Evolutionary conservation across 805 yeast species (phyloP).

Genomic region (Saccharomycopsis lassenensis): DNA sequence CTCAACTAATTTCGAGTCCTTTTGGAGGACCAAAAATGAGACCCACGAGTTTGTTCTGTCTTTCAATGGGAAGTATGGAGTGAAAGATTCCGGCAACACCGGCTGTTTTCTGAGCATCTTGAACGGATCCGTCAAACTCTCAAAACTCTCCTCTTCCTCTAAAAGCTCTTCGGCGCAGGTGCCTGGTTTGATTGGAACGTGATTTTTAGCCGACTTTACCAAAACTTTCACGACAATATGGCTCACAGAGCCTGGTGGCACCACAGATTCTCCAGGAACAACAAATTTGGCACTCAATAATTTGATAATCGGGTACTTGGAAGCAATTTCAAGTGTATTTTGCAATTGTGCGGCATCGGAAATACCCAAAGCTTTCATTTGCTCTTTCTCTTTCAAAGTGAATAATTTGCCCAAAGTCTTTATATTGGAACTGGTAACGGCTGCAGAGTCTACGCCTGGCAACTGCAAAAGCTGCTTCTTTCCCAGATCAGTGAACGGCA

Average conservation of each 20-base stretch:
- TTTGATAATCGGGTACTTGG: slow-evolving; percentile 56
- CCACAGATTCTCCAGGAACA: slow-evolving; percentile 76
- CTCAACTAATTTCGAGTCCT: slow-evolving; percentile 73
- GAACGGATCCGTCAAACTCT: slow-evolving; percentile 61
- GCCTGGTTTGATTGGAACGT: slow-evolving; percentile 34
- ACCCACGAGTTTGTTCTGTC: slow-evolving; percentile 44
- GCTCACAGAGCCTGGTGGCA: slow-evolving; percentile 62
- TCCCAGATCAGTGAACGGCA: slow-evolving; percentile 36
- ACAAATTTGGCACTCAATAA: slow-evolving; percentile 60
- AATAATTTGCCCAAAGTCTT: slow-evolving; percentile 61
- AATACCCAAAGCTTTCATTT: slow-evolving; percentile 46
- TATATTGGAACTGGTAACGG: slow-evolving; percentile 33
- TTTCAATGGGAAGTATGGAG: slow-evolving; percentile 67
- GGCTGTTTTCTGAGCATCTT: slow-evolving; percentile 59
- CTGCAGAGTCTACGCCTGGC: slow-evolving; percentile 52
- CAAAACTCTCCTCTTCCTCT: slow-evolving; percentile 51
- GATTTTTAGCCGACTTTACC: slow-evolving; percentile 62
- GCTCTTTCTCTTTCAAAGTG: slow-evolving; percentile 45
- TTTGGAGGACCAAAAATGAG: slow-evolving; percentile 58
- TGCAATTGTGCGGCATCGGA: slow-evolving; percentile 34
- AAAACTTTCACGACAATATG: slow-evolving; percentile 69
- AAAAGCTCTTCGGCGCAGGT: slow-evolving; percentile 22
- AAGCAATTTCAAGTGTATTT: slow-evolving; percentile 44
- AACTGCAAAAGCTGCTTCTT: slow-evolving; percentile 68
- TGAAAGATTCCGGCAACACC: slow-evolving; percentile 47